A percentile compares a stretch with the other conserved stretches of the same genome.
Evolutionary conservation across 371 early-diverging fungal genomes (phyloP).

Genomic region (Mortierella sp.): DNA sequence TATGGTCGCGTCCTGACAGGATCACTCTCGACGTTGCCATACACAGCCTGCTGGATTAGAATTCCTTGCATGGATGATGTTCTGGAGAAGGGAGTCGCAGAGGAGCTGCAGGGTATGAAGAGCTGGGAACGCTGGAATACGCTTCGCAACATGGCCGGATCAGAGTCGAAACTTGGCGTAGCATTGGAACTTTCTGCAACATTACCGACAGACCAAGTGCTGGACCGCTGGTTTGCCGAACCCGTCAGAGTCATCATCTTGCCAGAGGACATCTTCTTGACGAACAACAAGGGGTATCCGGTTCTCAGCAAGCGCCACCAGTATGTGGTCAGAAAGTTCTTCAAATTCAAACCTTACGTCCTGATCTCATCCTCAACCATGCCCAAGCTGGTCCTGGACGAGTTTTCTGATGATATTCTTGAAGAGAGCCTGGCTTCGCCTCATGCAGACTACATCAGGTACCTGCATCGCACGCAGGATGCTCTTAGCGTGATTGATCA

Average conservation of each 20-base stretch:
- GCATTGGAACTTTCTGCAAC: constrained; percentile 74
- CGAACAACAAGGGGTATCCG: constrained; percentile 86
- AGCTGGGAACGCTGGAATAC: constrained; percentile 76
- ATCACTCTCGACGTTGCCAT: constrained; percentile 55
- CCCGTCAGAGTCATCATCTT: constrained; percentile 83
- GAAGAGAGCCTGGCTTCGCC: constrained; percentile 55
- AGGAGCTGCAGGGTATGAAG: constrained; percentile 48
- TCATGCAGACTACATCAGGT: constrained; percentile 77
- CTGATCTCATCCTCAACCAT: constrained; percentile 58
- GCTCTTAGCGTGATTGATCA: constrained; percentile 70
- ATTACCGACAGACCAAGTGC: constrained; percentile 61
- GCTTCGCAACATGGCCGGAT: constrained; percentile 68
- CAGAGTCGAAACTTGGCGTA: constrained; percentile 63
- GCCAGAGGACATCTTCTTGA: constrained; percentile 75
- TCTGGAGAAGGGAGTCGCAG: constrained; percentile 41
- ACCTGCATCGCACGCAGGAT: constrained; percentile 73
- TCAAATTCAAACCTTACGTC: constrained; percentile 69
- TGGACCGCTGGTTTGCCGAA: constrained; percentile 88
- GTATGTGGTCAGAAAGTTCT: constrained; percentile 67
- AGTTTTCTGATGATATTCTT: constrained; percentile 35
- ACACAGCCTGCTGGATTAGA: constrained; percentile 53
- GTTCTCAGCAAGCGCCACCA: constrained; percentile 87
- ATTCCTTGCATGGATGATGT: constrained; percentile 54
- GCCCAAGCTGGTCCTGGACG: constrained; percentile 41
- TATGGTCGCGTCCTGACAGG: constrained; percentile 67